Conservation (phyloP, 768 basidiomycete genomes). For the Calocybe indica region DNA sequence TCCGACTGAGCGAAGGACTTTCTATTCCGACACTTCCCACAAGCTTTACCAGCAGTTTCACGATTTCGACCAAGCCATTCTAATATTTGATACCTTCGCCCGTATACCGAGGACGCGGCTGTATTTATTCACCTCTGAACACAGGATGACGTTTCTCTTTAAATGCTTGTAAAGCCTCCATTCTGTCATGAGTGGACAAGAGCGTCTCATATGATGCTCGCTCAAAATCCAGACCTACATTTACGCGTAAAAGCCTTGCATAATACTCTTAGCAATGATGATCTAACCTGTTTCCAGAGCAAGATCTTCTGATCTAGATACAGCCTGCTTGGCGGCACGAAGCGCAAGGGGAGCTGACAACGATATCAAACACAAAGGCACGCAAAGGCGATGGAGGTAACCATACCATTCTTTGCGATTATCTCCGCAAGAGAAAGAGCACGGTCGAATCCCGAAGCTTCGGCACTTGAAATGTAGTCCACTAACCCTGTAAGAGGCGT, state of each 20-base stretch:
- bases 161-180: slow-evolving; percentile 84
- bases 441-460: slow-evolving; percentile 57
- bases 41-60: slow-evolving; percentile 29
- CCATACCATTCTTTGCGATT: slow-evolving; percentile 62
- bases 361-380: background rate
- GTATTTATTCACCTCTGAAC: slow-evolving; percentile 71
- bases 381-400: background rate
- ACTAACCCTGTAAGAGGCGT: slow-evolving; percentile 54
- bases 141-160: slow-evolving; percentile 73
- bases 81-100: slow-evolving; percentile 15
- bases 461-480: slow-evolving; percentile 69
- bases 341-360: slow-evolving; percentile 75
- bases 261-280: background rate
- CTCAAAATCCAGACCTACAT: slow-evolving; percentile 85
- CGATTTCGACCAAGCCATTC: slow-evolving; percentile 39
- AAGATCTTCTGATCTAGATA: slow-evolving; percentile 75
- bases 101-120: background rate
- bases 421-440: slow-evolving; percentile 64
- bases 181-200: slow-evolving; percentile 66
- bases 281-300: slow-evolving; percentile 65
- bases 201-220: slow-evolving; percentile 79
- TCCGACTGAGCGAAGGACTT: slow-evolving; percentile 56
- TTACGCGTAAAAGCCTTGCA: background rate
- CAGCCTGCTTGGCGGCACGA: slow-evolving; percentile 82
- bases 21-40: slow-evolving; percentile 47